phyloP scores from a whole-genome alignment of 2,329 filamentous ascomycete species.

The Aaosphaeria arxii region DNA sequence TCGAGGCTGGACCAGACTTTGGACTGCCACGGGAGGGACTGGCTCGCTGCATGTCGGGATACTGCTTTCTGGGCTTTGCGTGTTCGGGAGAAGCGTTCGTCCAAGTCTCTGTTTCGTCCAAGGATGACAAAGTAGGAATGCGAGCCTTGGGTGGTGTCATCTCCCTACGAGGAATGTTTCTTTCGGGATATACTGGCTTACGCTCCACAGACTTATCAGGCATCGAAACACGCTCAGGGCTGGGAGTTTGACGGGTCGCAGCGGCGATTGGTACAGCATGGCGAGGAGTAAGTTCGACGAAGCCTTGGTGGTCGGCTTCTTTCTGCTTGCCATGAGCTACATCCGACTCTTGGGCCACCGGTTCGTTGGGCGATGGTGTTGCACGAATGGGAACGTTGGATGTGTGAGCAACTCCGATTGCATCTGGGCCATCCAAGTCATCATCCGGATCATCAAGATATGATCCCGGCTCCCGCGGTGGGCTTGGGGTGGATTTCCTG shows the following conservation, averaged over 20 bases:
- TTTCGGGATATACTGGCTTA: slow-evolving; percentile 1
- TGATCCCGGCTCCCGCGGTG: slow-evolving; percentile 15
- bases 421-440: slow-evolving; percentile 18
- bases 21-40: slow-evolving; percentile 9
- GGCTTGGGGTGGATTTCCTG: slow-evolving; percentile 19
- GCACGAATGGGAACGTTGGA: slow-evolving; percentile 37
- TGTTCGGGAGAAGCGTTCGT: slow-evolving; percentile 6
- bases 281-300: slow-evolving; percentile 26
- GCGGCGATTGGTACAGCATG: slow-evolving; percentile 18
- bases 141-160: slow-evolving; percentile 17
- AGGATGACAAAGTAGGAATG: slow-evolving; percentile 21
- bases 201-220: neutral
- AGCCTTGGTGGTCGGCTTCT: slow-evolving; percentile 18
- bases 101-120: slow-evolving; percentile 27
- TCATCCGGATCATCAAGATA: slow-evolving; percentile 26
- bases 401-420: slow-evolving; percentile 44
- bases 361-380: slow-evolving; percentile 24
- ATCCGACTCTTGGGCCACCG: slow-evolving; percentile 9
- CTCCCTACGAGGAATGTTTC: slow-evolving; percentile 16
- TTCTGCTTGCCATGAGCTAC: slow-evolving; percentile 4
- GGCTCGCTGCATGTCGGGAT: slow-evolving; percentile 4
- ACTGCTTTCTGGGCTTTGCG: slow-evolving; percentile 1
- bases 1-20: slow-evolving; percentile 15
- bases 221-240: slow-evolving; percentile 17
- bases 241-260: slow-evolving; percentile 22